A percentile compares a stretch with the other conserved stretches of the same genome.
Conservation (phyloP, 257 asterid genomes). For the Petunia axillaris region DNA sequence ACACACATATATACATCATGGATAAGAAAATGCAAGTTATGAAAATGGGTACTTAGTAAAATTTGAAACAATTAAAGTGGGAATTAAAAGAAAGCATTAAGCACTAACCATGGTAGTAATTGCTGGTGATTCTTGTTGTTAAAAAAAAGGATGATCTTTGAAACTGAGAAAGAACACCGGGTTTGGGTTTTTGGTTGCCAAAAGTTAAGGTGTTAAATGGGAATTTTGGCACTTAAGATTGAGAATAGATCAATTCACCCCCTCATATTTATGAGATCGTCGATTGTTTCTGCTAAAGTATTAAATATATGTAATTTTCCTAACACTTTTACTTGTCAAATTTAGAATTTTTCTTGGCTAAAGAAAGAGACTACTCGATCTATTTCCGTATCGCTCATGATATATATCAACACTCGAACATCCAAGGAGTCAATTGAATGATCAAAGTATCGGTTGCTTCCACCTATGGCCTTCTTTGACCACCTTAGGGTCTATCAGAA, state of each 20-base stretch:
- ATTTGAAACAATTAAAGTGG: not conserved
- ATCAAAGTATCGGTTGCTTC: too few relatives aligned
- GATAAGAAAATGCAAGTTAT: not conserved
- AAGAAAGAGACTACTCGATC: too few relatives aligned
- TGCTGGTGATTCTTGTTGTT: not conserved
- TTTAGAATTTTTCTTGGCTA: too few relatives aligned
- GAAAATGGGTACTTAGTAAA: not conserved
- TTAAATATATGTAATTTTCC: too few relatives aligned
- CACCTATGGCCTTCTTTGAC: too few relatives aligned
- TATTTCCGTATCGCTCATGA: too few relatives aligned
- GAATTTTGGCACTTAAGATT: slow-evolving; percentile 5
- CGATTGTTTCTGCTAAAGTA: too few relatives aligned
- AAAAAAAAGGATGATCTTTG: not conserved
- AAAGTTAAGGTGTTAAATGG: not conserved
- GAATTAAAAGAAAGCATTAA: not conserved
- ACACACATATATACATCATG: not conserved
- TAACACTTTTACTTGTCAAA: too few relatives aligned
- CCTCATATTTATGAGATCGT: not conserved
- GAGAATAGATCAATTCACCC: not conserved
- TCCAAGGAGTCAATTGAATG: too few relatives aligned
- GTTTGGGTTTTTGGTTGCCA: not conserved
- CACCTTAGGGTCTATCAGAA: too few relatives aligned
- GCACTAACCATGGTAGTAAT: slow-evolving; percentile 10
- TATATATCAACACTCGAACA: too few relatives aligned
- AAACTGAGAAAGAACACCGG: not conserved